Base-by-base conservation (phyloP, 78 protist species). In the Cavenderia fasciculata region DNA sequence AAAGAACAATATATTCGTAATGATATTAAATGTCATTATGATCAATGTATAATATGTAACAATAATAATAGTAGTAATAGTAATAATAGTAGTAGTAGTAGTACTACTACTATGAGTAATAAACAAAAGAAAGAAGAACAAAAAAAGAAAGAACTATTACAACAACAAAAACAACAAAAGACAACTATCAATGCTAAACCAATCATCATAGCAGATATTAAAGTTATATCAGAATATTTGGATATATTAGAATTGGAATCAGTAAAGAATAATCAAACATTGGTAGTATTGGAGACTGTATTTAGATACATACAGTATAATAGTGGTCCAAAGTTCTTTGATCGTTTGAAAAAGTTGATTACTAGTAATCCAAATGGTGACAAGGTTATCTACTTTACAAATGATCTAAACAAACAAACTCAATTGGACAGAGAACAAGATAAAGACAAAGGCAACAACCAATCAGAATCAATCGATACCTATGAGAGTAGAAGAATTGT, bases 271-370 rank as follows among this genome's bases (percentile, higher is more conserved):
- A 46, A 41, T 18, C 65, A 76, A 61, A n/a, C 4, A 3, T 31
- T 76, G 19, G 59, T 76, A 16, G 63, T 77, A 47, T 23, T 77
- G 8, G 87, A 77, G 61, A 77, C 75, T 2, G 62, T 77, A 11
- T 77, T 49, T 77, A 61, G 59, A 77, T 11, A 77, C 49, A 65
- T 77, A 43, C 87, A 77, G 36, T 77, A 63, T 38, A 61, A 77
- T 49, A 46, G 74, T 49, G 87, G 87, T 63, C 75, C 73, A 51
- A 77, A 77, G 62, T 77, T 63, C 38, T 77, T 77, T 51, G 87
- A 77, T 11, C 33, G 63, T 36, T 38, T 77, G 40, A 77, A 77
- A 40, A 29, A n/a, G 36, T 19, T 77, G 14, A 21, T 77, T n/a
- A 46, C 11, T 4, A 59, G 27, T 21, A 51, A 61, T n/a, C 16